Evolutionary conservation across 768 basidiomycete genomes (phyloP).

Genomic region (Lactifluus volemus): DNA sequence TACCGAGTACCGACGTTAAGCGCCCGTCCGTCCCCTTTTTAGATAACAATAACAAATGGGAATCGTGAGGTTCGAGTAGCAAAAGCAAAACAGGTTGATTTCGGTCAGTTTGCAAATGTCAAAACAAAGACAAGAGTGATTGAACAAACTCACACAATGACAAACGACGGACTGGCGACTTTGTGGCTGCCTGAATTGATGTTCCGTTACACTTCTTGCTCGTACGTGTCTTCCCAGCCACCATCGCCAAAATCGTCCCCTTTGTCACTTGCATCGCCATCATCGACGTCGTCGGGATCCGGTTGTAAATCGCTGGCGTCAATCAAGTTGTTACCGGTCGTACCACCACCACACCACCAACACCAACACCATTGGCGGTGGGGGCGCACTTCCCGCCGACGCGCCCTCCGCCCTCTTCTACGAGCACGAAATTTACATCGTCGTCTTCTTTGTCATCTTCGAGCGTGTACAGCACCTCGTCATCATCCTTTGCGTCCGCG

Average conservation of each 20-base stretch:
- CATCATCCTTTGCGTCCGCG: slow-evolving; percentile 32
- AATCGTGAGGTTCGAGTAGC: neutral
- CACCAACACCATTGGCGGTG: too few relatives aligned
- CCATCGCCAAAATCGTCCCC: slow-evolving; percentile 28
- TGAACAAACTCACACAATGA: neutral
- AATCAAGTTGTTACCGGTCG: neutral
- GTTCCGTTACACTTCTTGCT: slow-evolving; percentile 51
- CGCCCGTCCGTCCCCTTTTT: neutral
- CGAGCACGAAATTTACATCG: slow-evolving; percentile 28
- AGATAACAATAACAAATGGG: neutral
- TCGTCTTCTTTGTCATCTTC: slow-evolving; percentile 39
- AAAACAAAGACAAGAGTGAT: neutral
- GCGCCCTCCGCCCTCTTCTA: slow-evolving; percentile 32
- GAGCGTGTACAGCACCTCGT: slow-evolving; percentile 45
- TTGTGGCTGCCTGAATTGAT: too few relatives aligned
- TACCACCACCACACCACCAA: neutral
- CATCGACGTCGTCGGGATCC: slow-evolving; percentile 26
- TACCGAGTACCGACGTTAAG: neutral
- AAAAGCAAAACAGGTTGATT: neutral
- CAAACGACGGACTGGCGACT: neutral
- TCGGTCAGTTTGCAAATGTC: too few relatives aligned
- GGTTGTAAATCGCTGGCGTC: slow-evolving; percentile 14
- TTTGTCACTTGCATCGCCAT: slow-evolving; percentile 30
- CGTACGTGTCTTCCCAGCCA: slow-evolving; percentile 47
- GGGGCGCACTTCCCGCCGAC: slow-evolving; percentile 18